Base-by-base conservation (phyloP, 192 early-diverging fungal genomes). In the Umbelopsis sp. region DNA sequence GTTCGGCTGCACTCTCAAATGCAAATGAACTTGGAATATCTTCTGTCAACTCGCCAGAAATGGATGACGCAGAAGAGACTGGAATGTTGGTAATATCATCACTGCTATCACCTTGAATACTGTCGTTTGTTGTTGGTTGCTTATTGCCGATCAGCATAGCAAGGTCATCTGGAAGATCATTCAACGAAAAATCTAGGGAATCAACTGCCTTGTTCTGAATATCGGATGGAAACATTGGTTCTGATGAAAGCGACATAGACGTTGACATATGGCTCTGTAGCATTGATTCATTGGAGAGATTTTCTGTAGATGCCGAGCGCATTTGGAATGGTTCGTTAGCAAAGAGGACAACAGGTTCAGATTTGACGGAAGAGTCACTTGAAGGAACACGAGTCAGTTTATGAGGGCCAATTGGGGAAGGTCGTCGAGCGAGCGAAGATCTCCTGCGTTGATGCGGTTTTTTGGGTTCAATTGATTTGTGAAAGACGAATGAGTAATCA, bases 1-100 rank as follows among this genome's bases (percentile, higher is more conserved):
- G 65, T 14, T 72, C 69, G 41, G 74, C 74, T 25, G 77, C 74
- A 32, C 73, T 78, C n/a, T 74, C 72, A 22, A 78, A 72, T 11
- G 77, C 34, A 4, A 62, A 20, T 3, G 56, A 29, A 62, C 34
- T 62, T 11, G 32, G 16, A 22, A 62, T 3, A 2, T 62, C 56
- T 14, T 62, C 56, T 1, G 56, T 62, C 14, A 62, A 74, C 45
- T 78, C 72, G 21, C 71, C 77, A 31, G 44, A 68, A 31, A 49
- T 22, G 3, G 66, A 45, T 21, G 66, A 68, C 3, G 65, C 38
- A 16, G 65, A 62, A n/a, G 56, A 62, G 4, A 62, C 14, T 14
- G 56, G 56, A 34, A 62, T 34, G 4, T 62, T 34, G 31, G 56
- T 26, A 12, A 62, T 41, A 41, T 41, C 17, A 17, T 62, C 56